Base-by-base conservation (phyloP, 768 basidiomycete species). In the Kwoniella bestiolae region DNA sequence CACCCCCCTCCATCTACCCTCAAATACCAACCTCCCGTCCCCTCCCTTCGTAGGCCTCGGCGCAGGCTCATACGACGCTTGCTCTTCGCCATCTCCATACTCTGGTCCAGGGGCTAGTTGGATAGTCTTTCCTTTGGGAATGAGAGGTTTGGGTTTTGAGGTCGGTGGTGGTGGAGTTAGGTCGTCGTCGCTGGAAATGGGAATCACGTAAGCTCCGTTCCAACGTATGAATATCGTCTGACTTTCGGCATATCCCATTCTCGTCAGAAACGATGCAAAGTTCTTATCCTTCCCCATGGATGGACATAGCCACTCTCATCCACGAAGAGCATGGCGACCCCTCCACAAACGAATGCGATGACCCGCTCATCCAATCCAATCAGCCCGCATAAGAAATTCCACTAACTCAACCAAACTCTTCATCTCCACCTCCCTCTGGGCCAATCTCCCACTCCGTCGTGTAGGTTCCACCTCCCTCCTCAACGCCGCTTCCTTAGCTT, bases 1-100 rank as follows among this genome's bases (percentile, higher is more conserved):
- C 7, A 79, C 71, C 14, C 59, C 73, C 34, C 59, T 49, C 73
- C 74, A 81, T 32, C 75, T 35, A 1, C 74, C 75, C 31, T 79
- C 76, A 55, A 81, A 81, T 1, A 75, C 14, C 56, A 81, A 56
- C 28, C 62, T 70, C 16, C 74, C 77, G 56, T 78, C 76, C 2
- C 35, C 45, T 2, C 31, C 59, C 29, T 75, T 53, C 5, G 49
- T 67, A 11, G 80, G 78, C 51, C 58, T 28, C 0, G 71, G 62
- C 7, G 69, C 74, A 12, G 55, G 29, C 5, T 47, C 38, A n/a
- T 32, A 35, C 4, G 18, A 28, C 21, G 55, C 41, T 25, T 56
- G 5, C 11, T 28, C 49, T 7, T 51, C 49, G 11, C 35, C 14
- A 44, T 44, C 38, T 21, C n/a, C n/a, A n/a, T 76, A 76, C 29